These are phyloP conservation scores for Citrullus colocynthis DNA, from an alignment of 306 rosid genomes.

Conservation along the genomic window DNA sequence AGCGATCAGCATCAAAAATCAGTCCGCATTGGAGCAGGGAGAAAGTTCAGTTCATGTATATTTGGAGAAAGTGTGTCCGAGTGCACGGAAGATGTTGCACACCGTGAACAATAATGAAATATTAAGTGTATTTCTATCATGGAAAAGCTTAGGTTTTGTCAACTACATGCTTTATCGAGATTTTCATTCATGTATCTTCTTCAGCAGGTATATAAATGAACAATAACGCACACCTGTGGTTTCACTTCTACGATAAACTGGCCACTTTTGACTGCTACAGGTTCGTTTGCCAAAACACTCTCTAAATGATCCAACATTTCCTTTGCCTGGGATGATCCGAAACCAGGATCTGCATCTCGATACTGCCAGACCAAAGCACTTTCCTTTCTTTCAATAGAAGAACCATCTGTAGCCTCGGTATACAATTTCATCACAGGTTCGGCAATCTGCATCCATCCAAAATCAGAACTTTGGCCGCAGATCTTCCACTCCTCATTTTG, in stretches of 20 bases:
- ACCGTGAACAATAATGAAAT: not conserved
- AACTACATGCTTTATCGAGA: not conserved
- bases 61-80: not conserved
- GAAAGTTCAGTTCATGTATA: not conserved
- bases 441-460: slow-evolving; percentile 73
- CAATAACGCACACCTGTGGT: slow-evolving; percentile 44
- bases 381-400: slow-evolving; percentile 58
- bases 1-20: not conserved
- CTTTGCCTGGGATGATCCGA: slow-evolving; percentile 77
- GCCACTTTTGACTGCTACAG: slow-evolving; percentile 76
- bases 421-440: slow-evolving; percentile 64
- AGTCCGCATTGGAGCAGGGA: not conserved
- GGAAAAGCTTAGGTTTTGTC: not conserved
- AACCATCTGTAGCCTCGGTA: slow-evolving; percentile 83
- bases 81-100: not conserved
- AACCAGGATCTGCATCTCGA: slow-evolving; percentile 58
- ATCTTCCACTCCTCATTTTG: slow-evolving; percentile 43
- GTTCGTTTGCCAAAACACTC: slow-evolving; percentile 77
- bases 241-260: slow-evolving; percentile 67
- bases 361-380: slow-evolving; percentile 83
- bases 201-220: not conserved
- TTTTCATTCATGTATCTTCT: not conserved
- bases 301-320: slow-evolving; percentile 81
- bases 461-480: slow-evolving; percentile 40
- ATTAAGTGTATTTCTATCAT: not conserved